These are phyloP conservation scores for Luffa acutangula DNA, from an alignment of 306 rosid genomes.

Conservation along the genomic window DNA sequence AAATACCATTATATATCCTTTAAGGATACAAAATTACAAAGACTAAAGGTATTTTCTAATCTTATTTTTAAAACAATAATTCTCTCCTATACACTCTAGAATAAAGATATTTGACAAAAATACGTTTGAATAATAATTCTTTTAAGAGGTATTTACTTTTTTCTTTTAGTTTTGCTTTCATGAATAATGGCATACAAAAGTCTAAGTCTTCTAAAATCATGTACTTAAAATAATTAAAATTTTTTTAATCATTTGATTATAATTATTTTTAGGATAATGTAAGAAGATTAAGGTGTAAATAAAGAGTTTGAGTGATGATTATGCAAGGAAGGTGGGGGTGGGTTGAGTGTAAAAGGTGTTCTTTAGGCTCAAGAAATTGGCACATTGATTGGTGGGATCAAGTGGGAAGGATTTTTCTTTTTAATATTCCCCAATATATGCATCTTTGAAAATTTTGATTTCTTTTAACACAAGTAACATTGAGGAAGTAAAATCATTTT, in stretches of 20 bases:
- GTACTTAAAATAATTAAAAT: too few species aligned
- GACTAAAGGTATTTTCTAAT: too few species aligned
- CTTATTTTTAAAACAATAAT: too few species aligned
- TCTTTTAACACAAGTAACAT: not conserved
- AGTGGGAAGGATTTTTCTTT: not conserved
- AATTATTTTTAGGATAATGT: not conserved
- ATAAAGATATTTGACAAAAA: too few species aligned
- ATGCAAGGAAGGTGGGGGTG: not conserved
- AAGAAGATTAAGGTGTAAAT: not conserved
- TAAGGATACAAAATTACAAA: too few species aligned
- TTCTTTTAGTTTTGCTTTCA: too few species aligned
- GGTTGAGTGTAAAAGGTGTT: not conserved
- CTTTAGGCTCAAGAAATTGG: slow-evolving; percentile 1
- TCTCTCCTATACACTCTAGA: too few species aligned
- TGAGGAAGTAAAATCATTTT: not conserved
- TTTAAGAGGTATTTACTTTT: too few species aligned
- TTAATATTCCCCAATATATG: not conserved
- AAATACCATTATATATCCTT: too few species aligned
- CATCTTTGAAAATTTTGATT: not conserved
- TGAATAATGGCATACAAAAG: too few species aligned
- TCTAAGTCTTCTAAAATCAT: too few species aligned
- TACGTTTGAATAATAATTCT: too few species aligned
- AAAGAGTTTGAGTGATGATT: not conserved
- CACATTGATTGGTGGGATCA: not conserved
- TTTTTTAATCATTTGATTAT: not conserved